Conservation (phyloP, 2,329 filamentous ascomycete species). For the Cercospora sesami region DNA sequence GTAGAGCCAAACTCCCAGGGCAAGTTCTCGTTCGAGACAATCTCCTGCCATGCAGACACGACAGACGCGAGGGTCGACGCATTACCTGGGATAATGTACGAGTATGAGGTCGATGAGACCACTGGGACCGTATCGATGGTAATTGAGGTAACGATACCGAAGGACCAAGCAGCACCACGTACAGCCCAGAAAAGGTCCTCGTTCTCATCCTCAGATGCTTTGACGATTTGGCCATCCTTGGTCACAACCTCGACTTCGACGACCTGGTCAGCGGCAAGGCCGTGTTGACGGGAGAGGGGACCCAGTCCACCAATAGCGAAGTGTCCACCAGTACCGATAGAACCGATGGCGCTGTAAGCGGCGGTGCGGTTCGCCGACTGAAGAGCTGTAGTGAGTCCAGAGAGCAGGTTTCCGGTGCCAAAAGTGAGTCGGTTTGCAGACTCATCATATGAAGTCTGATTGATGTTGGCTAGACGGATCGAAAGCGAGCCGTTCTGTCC, state of each 20-base stretch:
- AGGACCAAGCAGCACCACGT: constrained; percentile 29
- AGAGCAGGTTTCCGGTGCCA: constrained; percentile 16
- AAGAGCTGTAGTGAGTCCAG: constrained; percentile 2
- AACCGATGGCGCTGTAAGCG: constrained; percentile 11
- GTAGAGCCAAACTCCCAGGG: constrained; percentile 22
- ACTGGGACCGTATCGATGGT: constrained; percentile 28
- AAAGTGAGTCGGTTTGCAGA: constrained; percentile 8
- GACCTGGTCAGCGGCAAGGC: constrained; percentile 55
- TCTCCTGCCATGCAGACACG: constrained; percentile 21
- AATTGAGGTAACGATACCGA: constrained; percentile 33
- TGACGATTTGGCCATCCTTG: constrained; percentile 42
- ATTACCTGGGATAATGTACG: constrained; percentile 23
- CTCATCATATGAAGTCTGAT: constrained; percentile 9
- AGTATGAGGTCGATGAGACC: constrained; percentile 21
- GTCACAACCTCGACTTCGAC: constrained; percentile 43
- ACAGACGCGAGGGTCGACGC: constrained; percentile 9
- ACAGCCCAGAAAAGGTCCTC: constrained; percentile 34
- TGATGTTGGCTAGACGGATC: constrained; percentile 9
- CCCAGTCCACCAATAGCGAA: constrained; percentile 26
- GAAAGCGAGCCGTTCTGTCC: constrained; percentile 21
- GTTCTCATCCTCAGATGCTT: constrained; percentile 38
- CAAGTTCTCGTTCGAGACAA: constrained; percentile 22
- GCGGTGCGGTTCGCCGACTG: constrained; percentile 2
- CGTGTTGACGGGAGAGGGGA: constrained; percentile 55
- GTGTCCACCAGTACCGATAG: constrained; percentile 21